Evolutionary conservation across 139 green algal genomes (phyloP).

Genomic region (Haematococcus lacustris): DNA sequence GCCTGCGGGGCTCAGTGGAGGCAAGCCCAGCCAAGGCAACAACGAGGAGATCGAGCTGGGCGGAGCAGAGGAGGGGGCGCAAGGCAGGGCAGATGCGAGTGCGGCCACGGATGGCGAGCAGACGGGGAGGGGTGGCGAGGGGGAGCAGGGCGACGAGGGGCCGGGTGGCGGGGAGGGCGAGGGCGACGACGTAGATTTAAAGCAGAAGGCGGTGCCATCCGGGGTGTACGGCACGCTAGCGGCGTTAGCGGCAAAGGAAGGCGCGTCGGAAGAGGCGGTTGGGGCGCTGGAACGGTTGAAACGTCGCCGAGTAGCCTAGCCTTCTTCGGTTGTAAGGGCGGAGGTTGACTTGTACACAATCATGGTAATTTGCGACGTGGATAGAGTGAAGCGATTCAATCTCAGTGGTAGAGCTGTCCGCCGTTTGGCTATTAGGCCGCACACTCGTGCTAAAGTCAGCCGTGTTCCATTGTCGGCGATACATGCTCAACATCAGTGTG

Average conservation of each 20-base stretch:
- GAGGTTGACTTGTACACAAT: too few species aligned
- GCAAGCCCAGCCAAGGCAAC: neutral
- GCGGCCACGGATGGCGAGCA: constrained; percentile 53
- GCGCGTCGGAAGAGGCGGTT: constrained; percentile 3
- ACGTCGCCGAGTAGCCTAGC: constrained; percentile 9
- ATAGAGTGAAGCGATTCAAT: too few species aligned
- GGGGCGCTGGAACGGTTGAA: constrained; percentile 49
- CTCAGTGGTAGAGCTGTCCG: too few species aligned
- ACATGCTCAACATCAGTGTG: too few species aligned
- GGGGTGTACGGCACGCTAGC: constrained; percentile 68
- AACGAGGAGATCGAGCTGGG: too few species aligned
- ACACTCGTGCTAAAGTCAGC: too few species aligned
- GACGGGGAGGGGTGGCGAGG: constrained; percentile 78
- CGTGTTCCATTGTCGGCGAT: too few species aligned
- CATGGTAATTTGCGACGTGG: too few species aligned
- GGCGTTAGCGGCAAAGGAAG: neutral
- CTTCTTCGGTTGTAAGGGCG: too few species aligned
- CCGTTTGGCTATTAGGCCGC: too few species aligned
- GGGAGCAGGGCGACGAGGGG: constrained; percentile 49
- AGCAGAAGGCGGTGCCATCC: constrained; percentile 70
- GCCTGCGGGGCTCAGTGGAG: neutral
- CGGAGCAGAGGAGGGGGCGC: neutral
- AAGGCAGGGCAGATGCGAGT: neutral
- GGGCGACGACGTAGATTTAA: constrained; percentile 34
- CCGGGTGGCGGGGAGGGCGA: constrained; percentile 40